Conservation (phyloP, 805 yeast genomes). For the Pichia cephalocereana region DNA sequence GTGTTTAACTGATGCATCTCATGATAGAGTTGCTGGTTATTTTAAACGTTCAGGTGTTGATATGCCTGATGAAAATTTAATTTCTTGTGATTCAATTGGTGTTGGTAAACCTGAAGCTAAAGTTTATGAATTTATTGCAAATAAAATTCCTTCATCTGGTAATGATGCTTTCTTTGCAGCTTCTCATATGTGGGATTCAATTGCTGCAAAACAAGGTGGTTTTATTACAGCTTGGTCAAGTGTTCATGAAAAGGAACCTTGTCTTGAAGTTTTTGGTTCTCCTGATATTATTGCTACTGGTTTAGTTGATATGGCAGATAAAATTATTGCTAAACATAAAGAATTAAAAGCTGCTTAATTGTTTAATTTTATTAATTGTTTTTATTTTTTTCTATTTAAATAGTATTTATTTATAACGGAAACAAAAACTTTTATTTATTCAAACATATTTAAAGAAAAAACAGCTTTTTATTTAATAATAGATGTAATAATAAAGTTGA, state of each 20-base stretch:
- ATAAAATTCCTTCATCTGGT: conserved; percentile 19
- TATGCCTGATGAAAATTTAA: conserved; percentile 21
- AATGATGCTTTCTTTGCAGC: conserved; percentile 27
- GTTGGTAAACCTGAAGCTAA: conserved; percentile 23
- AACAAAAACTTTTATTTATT: no score
- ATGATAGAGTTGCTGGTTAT: conserved; percentile 22
- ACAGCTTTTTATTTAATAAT: no score
- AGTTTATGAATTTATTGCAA: conserved; percentile 21
- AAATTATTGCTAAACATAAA: conserved; percentile 18
- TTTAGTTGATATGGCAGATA: conserved; percentile 23
- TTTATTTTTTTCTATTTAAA: no score
- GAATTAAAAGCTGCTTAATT: not conserved
- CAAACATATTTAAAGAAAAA: no score
- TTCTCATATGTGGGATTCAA: conserved; percentile 27
- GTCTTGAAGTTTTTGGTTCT: conserved; percentile 22
- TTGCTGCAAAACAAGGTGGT: conserved; percentile 25
- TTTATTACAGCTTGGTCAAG: conserved; percentile 25
- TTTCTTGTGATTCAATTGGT: conserved; percentile 24
- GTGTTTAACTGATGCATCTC: conserved; percentile 24
- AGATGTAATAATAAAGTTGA: no score
- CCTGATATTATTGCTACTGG: conserved; percentile 24
- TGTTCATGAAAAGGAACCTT: conserved; percentile 24
- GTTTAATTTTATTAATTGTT: no score
- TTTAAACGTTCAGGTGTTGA: conserved; percentile 19
- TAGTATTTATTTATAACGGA: no score